phyloP scores from a whole-genome alignment of 2,329 filamentous ascomycete species.

The Colletotrichum truncatum region DNA sequence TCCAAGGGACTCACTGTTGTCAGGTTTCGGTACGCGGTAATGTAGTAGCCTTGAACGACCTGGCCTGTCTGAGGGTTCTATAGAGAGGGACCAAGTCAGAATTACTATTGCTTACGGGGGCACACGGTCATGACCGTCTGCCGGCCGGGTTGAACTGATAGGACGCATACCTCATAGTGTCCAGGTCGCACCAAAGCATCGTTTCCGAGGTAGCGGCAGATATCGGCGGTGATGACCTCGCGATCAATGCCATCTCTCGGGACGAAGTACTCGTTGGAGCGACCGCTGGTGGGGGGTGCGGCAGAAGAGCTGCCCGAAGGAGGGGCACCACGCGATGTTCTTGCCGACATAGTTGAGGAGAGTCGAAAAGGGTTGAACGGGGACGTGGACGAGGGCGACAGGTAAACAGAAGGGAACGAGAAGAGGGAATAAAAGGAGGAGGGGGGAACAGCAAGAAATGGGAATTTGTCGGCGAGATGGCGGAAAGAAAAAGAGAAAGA shows the following conservation, averaged over 20 bases:
- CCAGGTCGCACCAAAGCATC: constrained; percentile 82
- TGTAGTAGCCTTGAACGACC: constrained; percentile 77
- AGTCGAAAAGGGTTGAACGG: constrained; percentile 24
- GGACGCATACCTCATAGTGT: constrained; percentile 73
- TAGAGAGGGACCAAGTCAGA: constrained; percentile 11
- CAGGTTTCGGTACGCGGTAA: constrained; percentile 81
- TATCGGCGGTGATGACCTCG: constrained; percentile 85
- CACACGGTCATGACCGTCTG: too few species aligned
- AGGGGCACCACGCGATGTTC: constrained; percentile 47
- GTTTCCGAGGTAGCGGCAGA: constrained; percentile 85
- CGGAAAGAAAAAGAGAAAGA: constrained; percentile 39
- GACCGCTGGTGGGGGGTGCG: constrained; percentile 50
- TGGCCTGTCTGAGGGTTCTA: constrained; percentile 66
- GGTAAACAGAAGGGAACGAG: constrained; percentile 25
- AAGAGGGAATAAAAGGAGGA: constrained; percentile 33
- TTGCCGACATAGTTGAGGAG: constrained; percentile 49
- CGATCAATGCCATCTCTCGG: constrained; percentile 83
- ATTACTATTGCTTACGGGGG: neutral
- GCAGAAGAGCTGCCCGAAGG: constrained; percentile 38
- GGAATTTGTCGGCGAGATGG: constrained; percentile 39
- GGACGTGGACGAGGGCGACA: constrained; percentile 28
- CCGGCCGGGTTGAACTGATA: neutral
- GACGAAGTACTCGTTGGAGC: constrained; percentile 83
- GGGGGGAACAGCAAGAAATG: constrained; percentile 35
- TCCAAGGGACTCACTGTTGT: constrained; percentile 69